Conservation (phyloP, 2,329 filamentous ascomycete species). For the Calonectria naviculata region DNA sequence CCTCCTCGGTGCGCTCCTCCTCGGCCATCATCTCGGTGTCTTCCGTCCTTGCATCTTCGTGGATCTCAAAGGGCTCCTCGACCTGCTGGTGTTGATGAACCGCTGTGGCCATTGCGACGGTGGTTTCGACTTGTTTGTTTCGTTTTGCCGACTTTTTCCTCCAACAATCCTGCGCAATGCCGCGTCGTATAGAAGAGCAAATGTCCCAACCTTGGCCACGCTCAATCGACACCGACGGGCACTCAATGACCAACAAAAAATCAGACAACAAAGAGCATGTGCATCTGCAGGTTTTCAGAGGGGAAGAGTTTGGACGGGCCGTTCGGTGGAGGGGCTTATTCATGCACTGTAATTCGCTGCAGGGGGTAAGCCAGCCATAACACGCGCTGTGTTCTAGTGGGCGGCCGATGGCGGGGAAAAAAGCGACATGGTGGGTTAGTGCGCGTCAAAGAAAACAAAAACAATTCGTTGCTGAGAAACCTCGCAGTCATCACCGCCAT, state of each 20-base stretch:
- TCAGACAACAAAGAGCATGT: conserved; percentile 2
- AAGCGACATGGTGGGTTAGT: conserved; percentile 24
- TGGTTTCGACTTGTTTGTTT: conserved; percentile 12
- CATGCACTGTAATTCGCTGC: conserved; percentile 26
- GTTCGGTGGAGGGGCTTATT: conserved; percentile 33
- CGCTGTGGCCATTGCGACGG: conserved; percentile 35
- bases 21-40: conserved; percentile 63
- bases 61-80: conserved; percentile 58
- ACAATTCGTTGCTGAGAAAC: conserved; percentile 43
- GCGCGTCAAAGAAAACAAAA: conserved; percentile 49
- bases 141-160: background rate
- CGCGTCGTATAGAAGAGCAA: conserved; percentile 4
- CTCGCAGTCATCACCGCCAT: conserved; percentile 26
- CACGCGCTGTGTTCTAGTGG: conserved; percentile 38
- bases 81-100: conserved; percentile 41
- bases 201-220: background rate
- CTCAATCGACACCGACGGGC: background rate
- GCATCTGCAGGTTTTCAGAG: background rate
- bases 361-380: conserved; percentile 32
- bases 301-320: background rate
- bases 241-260: background rate
- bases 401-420: conserved; percentile 34
- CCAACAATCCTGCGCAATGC: conserved; percentile 6
- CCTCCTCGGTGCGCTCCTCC: conserved; percentile 45
- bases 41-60: conserved; percentile 61